Evolutionary conservation across 2,329 filamentous ascomycete genomes (phyloP).

Genomic region (Hymenoscyphus linearis): DNA sequence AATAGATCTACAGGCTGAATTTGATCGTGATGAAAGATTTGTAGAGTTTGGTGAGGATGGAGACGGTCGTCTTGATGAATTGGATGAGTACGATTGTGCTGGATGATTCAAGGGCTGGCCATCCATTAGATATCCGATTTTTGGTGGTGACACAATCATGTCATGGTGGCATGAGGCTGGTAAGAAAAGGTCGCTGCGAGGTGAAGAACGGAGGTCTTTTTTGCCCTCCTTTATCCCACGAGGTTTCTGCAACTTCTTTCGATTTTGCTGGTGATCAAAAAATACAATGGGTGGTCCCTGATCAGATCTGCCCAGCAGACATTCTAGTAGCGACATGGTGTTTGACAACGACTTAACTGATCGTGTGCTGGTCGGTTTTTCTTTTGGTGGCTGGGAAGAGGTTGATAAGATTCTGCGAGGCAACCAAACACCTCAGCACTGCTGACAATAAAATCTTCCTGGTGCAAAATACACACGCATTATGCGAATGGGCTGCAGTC

Average conservation of each 20-base stretch:
- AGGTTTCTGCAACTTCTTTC: not conserved
- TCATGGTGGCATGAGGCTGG: not conserved
- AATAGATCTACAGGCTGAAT: not conserved
- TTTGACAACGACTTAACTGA: not conserved
- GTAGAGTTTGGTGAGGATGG: not conserved
- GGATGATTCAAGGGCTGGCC: not conserved
- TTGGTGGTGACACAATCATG: not conserved
- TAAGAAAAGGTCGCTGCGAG: conserved; percentile 8
- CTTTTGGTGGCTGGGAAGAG: not conserved
- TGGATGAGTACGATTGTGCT: not conserved
- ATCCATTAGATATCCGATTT: not conserved
- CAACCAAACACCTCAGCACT: not conserved
- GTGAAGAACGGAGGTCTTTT: conserved; percentile 5
- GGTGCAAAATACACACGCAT: not conserved
- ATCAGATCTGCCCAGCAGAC: not conserved
- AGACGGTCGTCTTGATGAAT: not conserved
- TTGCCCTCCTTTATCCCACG: not conserved
- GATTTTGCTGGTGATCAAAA: not conserved
- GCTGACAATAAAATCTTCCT: not conserved
- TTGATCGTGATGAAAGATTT: not conserved
- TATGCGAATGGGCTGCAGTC: not conserved
- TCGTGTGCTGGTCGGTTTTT: not conserved
- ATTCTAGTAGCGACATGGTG: not conserved
- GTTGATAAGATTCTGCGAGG: not conserved
- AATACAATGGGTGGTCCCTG: not conserved